Evolutionary conservation across 495 filamentous ascomycete genomes (phyloP).

Genomic region (Lophiostoma macrostomum): DNA sequence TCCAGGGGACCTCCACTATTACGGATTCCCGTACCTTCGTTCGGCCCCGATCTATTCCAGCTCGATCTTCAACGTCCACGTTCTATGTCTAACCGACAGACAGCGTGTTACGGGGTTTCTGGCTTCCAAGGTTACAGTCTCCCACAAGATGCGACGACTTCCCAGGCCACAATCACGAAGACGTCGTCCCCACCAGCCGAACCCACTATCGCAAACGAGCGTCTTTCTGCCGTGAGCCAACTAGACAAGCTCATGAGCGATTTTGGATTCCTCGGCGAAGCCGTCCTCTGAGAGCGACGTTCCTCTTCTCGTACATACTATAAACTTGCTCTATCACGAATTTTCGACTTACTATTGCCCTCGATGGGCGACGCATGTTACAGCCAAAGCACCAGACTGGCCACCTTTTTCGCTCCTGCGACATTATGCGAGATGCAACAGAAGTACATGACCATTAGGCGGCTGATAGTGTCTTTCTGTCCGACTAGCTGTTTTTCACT

Average conservation of each 20-base stretch:
- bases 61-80: constrained; percentile 8
- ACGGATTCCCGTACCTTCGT: constrained; percentile 4
- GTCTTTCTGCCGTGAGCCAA: constrained; percentile 12
- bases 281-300: constrained; percentile 12
- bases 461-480: too few relatives aligned
- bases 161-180: constrained; percentile 23
- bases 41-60: constrained; percentile 18
- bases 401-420: too few relatives aligned
- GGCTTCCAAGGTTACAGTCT: constrained; percentile 31
- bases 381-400: too few relatives aligned
- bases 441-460: too few relatives aligned
- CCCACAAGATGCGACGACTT: constrained; percentile 19
- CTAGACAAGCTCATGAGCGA: constrained; percentile 30
- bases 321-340: too few relatives aligned
- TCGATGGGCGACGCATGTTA: too few relatives aligned
- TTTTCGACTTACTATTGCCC: too few relatives aligned
- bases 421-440: too few relatives aligned
- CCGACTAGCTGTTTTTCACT: too few relatives aligned
- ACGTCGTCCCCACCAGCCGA: neutral
- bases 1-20: neutral
- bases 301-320: neutral
- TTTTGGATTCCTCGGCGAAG: constrained; percentile 29
- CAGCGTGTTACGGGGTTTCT: constrained; percentile 13
- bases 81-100: constrained; percentile 18
- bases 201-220: neutral